A percentile compares a stretch with the other conserved stretches of the same genome.
Conservation (phyloP, 2,329 filamentous ascomycete genomes). For the Pseudogymnoascus sp. region DNA sequence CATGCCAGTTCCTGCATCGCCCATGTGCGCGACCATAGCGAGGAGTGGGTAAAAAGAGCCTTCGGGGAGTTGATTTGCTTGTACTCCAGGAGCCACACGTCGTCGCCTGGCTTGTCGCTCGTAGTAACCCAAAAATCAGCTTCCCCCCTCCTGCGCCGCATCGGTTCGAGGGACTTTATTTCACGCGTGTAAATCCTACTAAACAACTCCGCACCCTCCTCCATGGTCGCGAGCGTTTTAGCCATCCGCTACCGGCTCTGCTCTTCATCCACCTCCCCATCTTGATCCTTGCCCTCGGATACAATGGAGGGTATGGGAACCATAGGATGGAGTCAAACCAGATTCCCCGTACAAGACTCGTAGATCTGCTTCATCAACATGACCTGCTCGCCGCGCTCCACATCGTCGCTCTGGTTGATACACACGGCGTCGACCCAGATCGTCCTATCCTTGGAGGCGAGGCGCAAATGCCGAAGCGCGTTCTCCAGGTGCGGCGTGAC, state of each 20-base stretch:
- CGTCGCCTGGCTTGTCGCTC: background rate
- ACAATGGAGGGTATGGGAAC: background rate
- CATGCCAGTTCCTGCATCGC: conserved; percentile 14
- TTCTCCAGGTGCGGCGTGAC: conserved; percentile 3
- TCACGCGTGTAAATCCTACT: background rate
- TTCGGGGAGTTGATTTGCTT: background rate
- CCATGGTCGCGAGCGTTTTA: background rate
- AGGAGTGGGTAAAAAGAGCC: background rate
- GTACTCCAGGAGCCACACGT: background rate
- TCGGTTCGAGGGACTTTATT: background rate
- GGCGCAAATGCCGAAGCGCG: background rate
- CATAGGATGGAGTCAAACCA: conserved; percentile 11
- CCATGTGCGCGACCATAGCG: conserved; percentile 13
- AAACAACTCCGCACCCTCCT: background rate
- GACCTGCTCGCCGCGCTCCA: conserved; percentile 12
- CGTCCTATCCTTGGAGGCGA: background rate
- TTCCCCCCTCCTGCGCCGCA: background rate
- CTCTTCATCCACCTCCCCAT: background rate
- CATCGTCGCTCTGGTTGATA: conserved; percentile 12
- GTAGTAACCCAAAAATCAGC: background rate
- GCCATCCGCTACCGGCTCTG: background rate
- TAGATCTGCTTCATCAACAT: conserved; percentile 14
- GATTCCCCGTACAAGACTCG: background rate
- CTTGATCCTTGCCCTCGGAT: background rate
- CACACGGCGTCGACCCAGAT: conserved; percentile 11